Evolutionary conservation across 345 rosid species (phyloP), one percentile per base, ranked within the genome.

Genomic region (Moricandia arvensis): DNA sequence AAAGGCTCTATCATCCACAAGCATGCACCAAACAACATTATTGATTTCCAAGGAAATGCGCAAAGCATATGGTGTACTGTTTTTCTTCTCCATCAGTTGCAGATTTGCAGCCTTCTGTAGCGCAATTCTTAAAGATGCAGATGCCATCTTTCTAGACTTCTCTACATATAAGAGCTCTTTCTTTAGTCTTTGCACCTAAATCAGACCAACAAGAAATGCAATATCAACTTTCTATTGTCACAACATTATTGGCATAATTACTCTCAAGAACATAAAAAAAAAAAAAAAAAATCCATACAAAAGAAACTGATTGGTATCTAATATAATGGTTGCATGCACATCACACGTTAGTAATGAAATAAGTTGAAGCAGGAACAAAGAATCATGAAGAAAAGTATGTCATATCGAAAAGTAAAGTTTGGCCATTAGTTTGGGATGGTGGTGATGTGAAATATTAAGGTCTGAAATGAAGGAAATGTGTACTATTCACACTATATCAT

Each of bases 51-150:
- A 81, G 41, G 97, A 90, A 74, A 95, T 89, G 47, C 93, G 93
- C 99, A 95, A 92, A 54, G 99, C 99, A 86, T 83, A 92, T 17
- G 99, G 92, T 58, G 99, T 94, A 66, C 99, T 89, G 85, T 90
- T 95, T 81, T 88, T 95, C 78, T 94, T 95, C 86, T 90, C 97
- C 97, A 81, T 89, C 60, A 95, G 59, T 45, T 93, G 86, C 66
- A 84, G 80, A 78, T 95, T 97, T 67, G 97, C 99, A 61, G 99
- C 96, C 67, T 90, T 89, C 83, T 95, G 98, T 70, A 92, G 79
- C 35, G 90, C 90, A 75, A 71, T 76, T 79, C 99, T 82, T 74
- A 95, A 83, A 30, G 88, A 89, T 59, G 83, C 82, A 79, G 93
- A 95, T 75, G 97, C 96, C 12, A 68, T 85, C 83, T 92, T 95